These are phyloP conservation scores for Colletotrichum spinosum DNA, from an alignment of 2,329 filamentous ascomycete species.

Conservation along the genomic window DNA sequence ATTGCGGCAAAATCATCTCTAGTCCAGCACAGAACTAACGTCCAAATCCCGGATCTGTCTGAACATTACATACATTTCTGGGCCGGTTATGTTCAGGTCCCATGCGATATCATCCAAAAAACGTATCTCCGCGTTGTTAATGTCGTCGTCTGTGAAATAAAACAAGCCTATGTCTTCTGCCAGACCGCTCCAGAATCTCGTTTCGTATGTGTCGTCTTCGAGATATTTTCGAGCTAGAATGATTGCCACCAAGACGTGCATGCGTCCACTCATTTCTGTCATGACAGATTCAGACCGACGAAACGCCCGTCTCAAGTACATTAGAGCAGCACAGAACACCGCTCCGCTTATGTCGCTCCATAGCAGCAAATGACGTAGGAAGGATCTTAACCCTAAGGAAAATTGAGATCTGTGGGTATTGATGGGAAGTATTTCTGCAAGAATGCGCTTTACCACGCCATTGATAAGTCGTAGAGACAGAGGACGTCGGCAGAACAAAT, in stretches of 20 bases:
- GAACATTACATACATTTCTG: slow-evolving; percentile 1
- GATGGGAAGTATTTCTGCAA: background rate
- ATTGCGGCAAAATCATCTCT: background rate
- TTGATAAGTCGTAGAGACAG: background rate
- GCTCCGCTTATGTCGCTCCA: too few relatives aligned
- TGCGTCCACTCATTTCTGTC: background rate
- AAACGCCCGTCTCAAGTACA: background rate
- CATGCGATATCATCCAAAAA: slow-evolving; percentile 2
- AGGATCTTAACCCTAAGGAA: too few relatives aligned
- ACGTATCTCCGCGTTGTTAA: background rate
- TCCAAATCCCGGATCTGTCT: background rate
- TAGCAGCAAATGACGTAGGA: too few relatives aligned
- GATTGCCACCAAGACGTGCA: slow-evolving; percentile 1
- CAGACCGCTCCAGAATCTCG: background rate
- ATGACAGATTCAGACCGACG: background rate
- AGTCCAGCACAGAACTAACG: background rate
- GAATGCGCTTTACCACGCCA: background rate
- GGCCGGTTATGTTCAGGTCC: background rate
- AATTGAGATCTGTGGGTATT: too few relatives aligned
- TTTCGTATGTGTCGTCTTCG: slow-evolving; percentile 4
- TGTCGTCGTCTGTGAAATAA: slow-evolving; percentile 1
- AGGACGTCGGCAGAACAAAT: background rate
- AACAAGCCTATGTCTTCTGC: background rate
- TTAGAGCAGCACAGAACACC: background rate
- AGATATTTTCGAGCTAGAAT: slow-evolving; percentile 10